These are phyloP conservation scores for Chaetomiaceae sp. DNA, from an alignment of 2,329 filamentous ascomycete species.

Conservation along the genomic window DNA sequence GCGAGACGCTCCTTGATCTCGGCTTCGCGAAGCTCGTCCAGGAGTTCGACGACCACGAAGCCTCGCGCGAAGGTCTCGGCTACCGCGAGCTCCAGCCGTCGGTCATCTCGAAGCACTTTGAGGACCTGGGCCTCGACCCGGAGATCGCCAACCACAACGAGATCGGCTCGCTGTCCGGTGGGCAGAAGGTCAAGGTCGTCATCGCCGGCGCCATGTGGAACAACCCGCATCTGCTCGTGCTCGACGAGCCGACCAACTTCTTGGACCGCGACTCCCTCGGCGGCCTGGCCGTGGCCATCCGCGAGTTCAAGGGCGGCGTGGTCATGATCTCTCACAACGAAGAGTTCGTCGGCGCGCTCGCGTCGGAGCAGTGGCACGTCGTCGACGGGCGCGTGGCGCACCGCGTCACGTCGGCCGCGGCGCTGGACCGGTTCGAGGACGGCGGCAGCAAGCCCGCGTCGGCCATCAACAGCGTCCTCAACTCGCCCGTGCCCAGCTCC, in stretches of 20 bases:
- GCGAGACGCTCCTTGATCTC: slow-evolving; percentile 79
- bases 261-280: slow-evolving; percentile 96
- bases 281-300: slow-evolving; percentile 93
- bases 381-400: slow-evolving; percentile 81
- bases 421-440: slow-evolving; percentile 84
- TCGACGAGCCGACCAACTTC: slow-evolving; percentile 99
- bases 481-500: slow-evolving; percentile 52
- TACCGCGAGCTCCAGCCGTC: slow-evolving; percentile 91
- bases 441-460: slow-evolving; percentile 60
- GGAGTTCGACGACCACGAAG: slow-evolving; percentile 98
- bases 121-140: slow-evolving; percentile 90
- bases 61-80: slow-evolving; percentile 94
- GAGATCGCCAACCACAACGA: slow-evolving; percentile 99
- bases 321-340: slow-evolving; percentile 99
- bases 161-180: slow-evolving; percentile 91
- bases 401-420: slow-evolving; percentile 70
- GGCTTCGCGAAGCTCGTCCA: slow-evolving; percentile 93
- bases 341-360: slow-evolving; percentile 93
- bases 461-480: slow-evolving; percentile 54
- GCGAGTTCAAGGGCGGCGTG: slow-evolving; percentile 96
- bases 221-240: slow-evolving; percentile 93
- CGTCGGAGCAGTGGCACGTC: slow-evolving; percentile 95
- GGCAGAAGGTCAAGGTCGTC: slow-evolving; percentile 98
- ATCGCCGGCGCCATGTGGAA: slow-evolving; percentile 97
- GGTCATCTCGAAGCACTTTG: slow-evolving; percentile 95